Evolutionary conservation across 164 flowering plant genomes (phyloP), one percentile per base, ranked within the genome.

Genomic region (Magnolia changhungtana): DNA sequence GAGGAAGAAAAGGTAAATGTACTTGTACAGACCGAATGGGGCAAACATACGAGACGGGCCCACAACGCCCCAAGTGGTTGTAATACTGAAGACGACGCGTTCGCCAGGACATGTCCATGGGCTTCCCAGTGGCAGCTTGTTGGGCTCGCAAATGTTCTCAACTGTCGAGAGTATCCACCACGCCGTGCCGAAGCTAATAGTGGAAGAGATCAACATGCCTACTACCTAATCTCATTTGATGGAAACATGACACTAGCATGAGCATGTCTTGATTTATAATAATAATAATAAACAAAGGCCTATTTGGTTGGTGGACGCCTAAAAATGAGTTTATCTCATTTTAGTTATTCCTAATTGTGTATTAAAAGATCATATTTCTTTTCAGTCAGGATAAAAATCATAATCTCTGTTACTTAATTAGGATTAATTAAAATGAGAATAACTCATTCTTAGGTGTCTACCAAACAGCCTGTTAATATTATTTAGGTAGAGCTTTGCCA

Each of bases 71-170:
- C 97, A 93, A 72, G 92, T 92, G 5, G 93, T 98, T 1, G 98
- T 93, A 68, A 98, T 96, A 81, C 91, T 95, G 49, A 89, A 95
- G 85, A 93, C 92, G 67, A 93, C 98, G 10, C 93, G 82, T 59
- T 95, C 94, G n/a, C 86, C 77, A 0, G 97, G 94, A 80, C 98
- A 91, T 18, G 92, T 89, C 96, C 96, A 93, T 0, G 93, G 90
- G 65, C 98, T 91, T 75, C 83, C 75, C 11, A 83, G 75, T 16
- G 90, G 90, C 21, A 89, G 90, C 8, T 83, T 76, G 1, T 88
- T 72, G 1, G 75, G 79, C 1, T 91, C 82, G 81, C 98, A 93
- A 18, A 93, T 91, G 87, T 91, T 76, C 21, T 81, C 73, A 1
- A 91, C 70, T 8, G 82, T 55, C 14, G 51, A 55, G 45, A 93